Evolutionary conservation across 1,284 basidiomycete species (phyloP).

Genomic region (Leccinum subfulvum): DNA sequence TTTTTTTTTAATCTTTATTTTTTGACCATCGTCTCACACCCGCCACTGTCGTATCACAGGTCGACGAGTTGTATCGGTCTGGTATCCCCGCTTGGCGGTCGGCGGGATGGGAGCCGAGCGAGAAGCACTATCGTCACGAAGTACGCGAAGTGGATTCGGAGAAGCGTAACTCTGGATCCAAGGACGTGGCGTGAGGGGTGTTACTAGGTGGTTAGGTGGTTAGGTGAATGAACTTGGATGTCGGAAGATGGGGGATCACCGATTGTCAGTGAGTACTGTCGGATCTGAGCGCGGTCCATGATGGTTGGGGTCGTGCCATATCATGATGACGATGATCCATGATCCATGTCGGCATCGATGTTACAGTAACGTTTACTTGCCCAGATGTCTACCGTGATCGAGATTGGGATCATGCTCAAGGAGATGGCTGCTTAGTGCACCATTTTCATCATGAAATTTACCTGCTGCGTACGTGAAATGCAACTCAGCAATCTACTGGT

Average conservation of each 20-base stretch:
- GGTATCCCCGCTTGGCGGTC: slow-evolving; percentile 27
- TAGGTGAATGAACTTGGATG: not conserved
- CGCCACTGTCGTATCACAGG: slow-evolving; percentile 15
- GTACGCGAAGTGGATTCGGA: slow-evolving; percentile 12
- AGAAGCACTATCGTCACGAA: slow-evolving; percentile 23
- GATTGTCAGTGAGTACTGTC: not conserved
- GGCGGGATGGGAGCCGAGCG: slow-evolving; percentile 23
- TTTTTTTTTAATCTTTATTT: not conserved
- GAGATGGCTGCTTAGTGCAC: not conserved
- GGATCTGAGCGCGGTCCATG: not conserved
- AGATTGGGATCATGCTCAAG: not conserved
- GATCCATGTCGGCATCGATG: not conserved
- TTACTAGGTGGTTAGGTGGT: not conserved
- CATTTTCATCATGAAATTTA: not conserved
- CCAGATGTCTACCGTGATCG: not conserved
- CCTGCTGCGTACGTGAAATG: no score
- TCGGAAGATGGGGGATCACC: not conserved
- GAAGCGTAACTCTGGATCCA: slow-evolving; percentile 25
- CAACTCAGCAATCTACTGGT: no score
- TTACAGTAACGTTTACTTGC: not conserved
- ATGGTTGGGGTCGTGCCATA: not conserved
- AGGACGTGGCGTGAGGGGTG: slow-evolving; percentile 13
- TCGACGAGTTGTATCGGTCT: slow-evolving; percentile 32
- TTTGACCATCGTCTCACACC: not conserved
- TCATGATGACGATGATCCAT: not conserved